Base-by-base conservation (phyloP, 805 yeast genomes). In the Candida tammaniensis region DNA sequence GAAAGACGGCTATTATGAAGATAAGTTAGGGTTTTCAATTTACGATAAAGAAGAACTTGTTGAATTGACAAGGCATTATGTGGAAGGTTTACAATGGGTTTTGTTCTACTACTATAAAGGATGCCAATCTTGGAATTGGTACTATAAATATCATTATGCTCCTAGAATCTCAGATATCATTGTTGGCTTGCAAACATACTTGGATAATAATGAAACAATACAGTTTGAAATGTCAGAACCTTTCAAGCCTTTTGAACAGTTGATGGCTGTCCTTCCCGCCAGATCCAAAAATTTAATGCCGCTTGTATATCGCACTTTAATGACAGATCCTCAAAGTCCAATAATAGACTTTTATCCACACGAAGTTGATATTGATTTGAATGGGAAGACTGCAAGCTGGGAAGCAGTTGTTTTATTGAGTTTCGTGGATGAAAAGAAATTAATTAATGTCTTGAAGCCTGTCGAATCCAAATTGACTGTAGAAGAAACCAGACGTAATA, bases 51-150 rank as follows among this genome's bases (percentile, higher is more conserved):
- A 76, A 1, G 59, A 75, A 38, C 60, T 89, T 44, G 58, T 56
- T n/a, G 80, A 76, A 7, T 55, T 87, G 44, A 74, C 94, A 6
- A 78, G 78, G 46, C 88, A 86, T 53, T 93, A 89, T 54, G 70
- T 93, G 26, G 96, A 89, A 59, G 98, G 98, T 45, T 70, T 91
- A 43, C 98, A 91, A 62, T 91, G 98, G 98, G 98, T 93, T 10
- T 67, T 93, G 57, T 80, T 74, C 52, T 91, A 91, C 64, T 91
- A 91, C 61, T 91, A 88, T 54, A 74, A 75, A 47, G 98, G 97
- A 17, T 81, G 86, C 52, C 85, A 86, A 24, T 88, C 98, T 2
- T 91, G 98, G 98, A 82, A 86, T 28, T 91, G 98, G 98, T 91
- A 76, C 55, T 91, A 76, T 57, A 77, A 70, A 46, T 85, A 86